These are phyloP conservation scores for Talaromyces proteolyticus DNA, from an alignment of 495 filamentous ascomycete genomes.

Conservation along the genomic window DNA sequence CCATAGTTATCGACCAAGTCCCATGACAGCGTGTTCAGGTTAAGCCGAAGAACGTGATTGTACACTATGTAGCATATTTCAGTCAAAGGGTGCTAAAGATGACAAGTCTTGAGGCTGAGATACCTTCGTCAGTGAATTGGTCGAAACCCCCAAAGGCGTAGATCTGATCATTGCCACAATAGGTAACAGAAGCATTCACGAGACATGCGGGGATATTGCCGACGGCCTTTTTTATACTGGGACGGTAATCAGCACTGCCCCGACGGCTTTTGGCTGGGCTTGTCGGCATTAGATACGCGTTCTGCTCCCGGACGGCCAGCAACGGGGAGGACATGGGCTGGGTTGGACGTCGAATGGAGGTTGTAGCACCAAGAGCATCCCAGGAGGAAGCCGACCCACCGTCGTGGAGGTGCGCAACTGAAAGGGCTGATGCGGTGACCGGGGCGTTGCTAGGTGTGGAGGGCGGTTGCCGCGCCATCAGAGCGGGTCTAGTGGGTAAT, in stretches of 20 bases:
- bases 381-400: conserved; percentile 28
- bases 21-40: conserved; percentile 85
- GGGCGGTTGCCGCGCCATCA: conserved; percentile 25
- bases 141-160: conserved; percentile 99
- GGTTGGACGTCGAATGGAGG: conserved; percentile 21
- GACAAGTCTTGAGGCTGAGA: too few species aligned
- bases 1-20: conserved; percentile 96
- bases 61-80: conserved; percentile 56
- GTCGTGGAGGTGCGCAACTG: conserved; percentile 23
- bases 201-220: conserved; percentile 90
- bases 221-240: conserved; percentile 71
- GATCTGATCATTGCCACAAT: conserved; percentile 91
- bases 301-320: conserved; percentile 36
- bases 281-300: conserved; percentile 80
- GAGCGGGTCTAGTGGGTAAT: conserved; percentile 2
- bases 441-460: conserved; percentile 13
- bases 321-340: conserved; percentile 20
- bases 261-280: conserved; percentile 62
- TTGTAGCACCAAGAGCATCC: conserved; percentile 9
- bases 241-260: conserved; percentile 64
- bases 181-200: conserved; percentile 96
- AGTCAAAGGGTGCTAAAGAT: neutral
- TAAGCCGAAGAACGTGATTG: conserved; percentile 89
- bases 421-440: conserved; percentile 7
- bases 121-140: conserved; percentile 93